Conservation (phyloP, 106 monocot genomes). For the Cymbidium sinense region DNA sequence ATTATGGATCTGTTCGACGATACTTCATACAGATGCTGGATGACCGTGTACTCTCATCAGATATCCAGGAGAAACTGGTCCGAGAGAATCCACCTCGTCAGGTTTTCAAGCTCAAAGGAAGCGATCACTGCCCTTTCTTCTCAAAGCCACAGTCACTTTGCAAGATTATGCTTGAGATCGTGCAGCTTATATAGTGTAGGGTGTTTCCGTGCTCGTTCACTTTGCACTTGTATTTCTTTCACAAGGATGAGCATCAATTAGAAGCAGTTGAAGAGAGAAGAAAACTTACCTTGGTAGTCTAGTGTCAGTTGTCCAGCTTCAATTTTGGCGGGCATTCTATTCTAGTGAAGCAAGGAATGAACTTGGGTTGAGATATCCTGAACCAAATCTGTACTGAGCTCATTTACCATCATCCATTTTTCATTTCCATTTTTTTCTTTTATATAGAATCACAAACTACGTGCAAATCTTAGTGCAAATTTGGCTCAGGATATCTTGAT, state of each 20-base stretch:
- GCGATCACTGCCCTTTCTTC: constrained; percentile 98
- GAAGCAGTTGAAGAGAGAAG: not conserved
- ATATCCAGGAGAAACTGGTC: constrained; percentile 84
- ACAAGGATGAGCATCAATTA: not conserved
- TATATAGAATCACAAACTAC: not conserved
- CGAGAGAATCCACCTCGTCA: constrained; percentile 61
- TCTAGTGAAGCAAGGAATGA: not conserved
- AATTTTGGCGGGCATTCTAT: not conserved
- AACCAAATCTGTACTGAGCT: not conserved
- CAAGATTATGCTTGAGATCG: constrained; percentile 72
- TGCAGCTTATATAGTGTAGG: not conserved
- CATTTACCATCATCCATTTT: too few relatives aligned
- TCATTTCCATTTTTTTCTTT: too few relatives aligned
- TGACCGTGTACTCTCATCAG: constrained; percentile 63
- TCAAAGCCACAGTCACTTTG: constrained; percentile 82
- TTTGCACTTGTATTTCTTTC: not conserved
- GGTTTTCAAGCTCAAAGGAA: constrained; percentile 83
- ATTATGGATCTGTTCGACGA: constrained; percentile 58
- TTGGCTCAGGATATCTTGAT: too few relatives aligned
- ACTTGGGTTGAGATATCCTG: not conserved
- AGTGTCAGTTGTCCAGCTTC: not conserved
- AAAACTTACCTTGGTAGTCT: not conserved
- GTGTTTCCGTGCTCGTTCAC: not conserved
- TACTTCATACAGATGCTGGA: constrained; percentile 85
- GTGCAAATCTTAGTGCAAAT: not conserved